These are phyloP conservation scores for Sugiyamaella grinbergsii DNA, from an alignment of 1,139 yeast genomes.

Conservation along the genomic window DNA sequence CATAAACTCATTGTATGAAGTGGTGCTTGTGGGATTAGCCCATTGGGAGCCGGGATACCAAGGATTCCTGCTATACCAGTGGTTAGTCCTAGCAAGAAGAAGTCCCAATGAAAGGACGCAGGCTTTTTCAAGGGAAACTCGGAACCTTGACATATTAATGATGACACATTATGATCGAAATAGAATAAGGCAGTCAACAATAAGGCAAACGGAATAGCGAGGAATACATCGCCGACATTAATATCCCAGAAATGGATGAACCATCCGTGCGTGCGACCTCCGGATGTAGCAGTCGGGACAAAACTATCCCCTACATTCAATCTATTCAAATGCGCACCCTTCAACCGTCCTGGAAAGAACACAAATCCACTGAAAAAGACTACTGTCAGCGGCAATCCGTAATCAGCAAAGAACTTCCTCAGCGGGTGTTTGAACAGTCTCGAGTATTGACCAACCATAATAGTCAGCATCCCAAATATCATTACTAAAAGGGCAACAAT, in stretches of 20 bases:
- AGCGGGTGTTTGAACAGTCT: slow-evolving; percentile 59
- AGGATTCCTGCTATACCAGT: slow-evolving; percentile 85
- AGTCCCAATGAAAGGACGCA: slow-evolving; percentile 91
- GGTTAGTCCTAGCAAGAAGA: slow-evolving; percentile 76
- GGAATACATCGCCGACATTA: slow-evolving; percentile 69
- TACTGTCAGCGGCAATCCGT: slow-evolving; percentile 80
- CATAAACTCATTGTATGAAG: slow-evolving; percentile 80
- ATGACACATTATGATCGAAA: slow-evolving; percentile 93
- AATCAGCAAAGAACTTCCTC: slow-evolving; percentile 77
- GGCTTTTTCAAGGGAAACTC: slow-evolving; percentile 84
- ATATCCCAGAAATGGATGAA: slow-evolving; percentile 79
- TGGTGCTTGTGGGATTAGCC: slow-evolving; percentile 96
- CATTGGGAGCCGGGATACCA: slow-evolving; percentile 96
- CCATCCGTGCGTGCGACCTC: slow-evolving; percentile 61
- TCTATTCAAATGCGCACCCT: slow-evolving; percentile 53
- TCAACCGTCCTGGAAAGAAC: slow-evolving; percentile 80
- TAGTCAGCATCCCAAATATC: slow-evolving; percentile 69
- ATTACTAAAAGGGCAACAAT: slow-evolving; percentile 73
- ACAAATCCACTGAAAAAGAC: slow-evolving; percentile 89
- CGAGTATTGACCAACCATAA: slow-evolving; percentile 60
- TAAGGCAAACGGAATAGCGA: slow-evolving; percentile 91
- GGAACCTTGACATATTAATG: slow-evolving; percentile 85
- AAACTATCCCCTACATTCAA: slow-evolving; percentile 76
- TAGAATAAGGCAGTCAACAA: slow-evolving; percentile 80
- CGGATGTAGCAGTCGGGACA: slow-evolving; percentile 59